Base-by-base conservation (phyloP, 2,329 filamentous ascomycete genomes). In the Claviceps sp. region DNA sequence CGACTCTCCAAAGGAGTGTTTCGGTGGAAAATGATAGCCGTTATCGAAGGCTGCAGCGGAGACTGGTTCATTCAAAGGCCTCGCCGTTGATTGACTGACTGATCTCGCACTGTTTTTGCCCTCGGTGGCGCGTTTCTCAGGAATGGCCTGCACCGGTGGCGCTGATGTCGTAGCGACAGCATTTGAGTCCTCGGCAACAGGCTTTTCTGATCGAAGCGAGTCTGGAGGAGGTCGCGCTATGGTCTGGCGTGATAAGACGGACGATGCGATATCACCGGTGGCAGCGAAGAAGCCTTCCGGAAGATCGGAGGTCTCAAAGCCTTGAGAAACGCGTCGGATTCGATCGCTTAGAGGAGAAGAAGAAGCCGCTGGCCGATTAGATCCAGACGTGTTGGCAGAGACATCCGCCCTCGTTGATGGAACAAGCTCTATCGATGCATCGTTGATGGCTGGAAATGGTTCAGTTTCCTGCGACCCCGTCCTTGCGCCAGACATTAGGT, bases 1-100 rank as follows among this genome's bases (percentile, higher is more conserved):
- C 1, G 81, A 77, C 53, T 81, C 76, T 38, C 70, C 74, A 70
- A 77, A 79, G 0, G 79, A 68, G 59, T 81, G 79, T 52, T 74
- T 78, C 5, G 78, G 81, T 22, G 78, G 79, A 59, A 82, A 83
- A 61, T 84, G 77, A 59, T 84, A 84, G 43, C 81, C 79, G 60
- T 84, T 84, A n/a, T 73, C 69, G 56, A 78, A 81, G 52, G 72
- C 62, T 52, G 67, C 70, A 40, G 70, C 61, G 4, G 57, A 59
- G 7, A 57, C 30, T 9, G 65, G 65, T 46, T 65, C 63, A 3
- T 55, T 57, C 2, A 50, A 44, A 9, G 52, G 48, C 22, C 48
- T 53, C 40, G 49, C 46, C 36, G 40, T 66, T 42, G 56, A 54
- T 24, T 61, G 44, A 18, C 54, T 58, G 36, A 54, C 54, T 9